Evolutionary conservation across 331 rosid species (phyloP).

Genomic region (Rhamnella rubrinervis): DNA sequence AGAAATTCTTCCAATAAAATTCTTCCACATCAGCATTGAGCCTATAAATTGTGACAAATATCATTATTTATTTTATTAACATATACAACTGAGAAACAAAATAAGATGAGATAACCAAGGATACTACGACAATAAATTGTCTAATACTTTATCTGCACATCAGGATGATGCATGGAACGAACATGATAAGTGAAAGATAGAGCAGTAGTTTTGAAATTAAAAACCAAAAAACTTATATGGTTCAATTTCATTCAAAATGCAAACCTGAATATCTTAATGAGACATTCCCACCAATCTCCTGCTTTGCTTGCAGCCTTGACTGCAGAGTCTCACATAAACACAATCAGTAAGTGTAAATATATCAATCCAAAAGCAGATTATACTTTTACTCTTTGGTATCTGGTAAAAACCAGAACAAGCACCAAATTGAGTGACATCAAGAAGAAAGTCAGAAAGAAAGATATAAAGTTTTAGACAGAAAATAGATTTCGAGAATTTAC

Average conservation of each 20-base stretch:
- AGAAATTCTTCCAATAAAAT: too few relatives aligned
- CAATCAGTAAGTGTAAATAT: background rate
- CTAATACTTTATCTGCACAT: too few relatives aligned
- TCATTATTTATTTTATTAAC: too few relatives aligned
- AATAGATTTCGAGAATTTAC: too few relatives aligned
- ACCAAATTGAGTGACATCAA: background rate
- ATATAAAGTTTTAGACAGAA: too few relatives aligned
- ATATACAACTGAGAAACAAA: too few relatives aligned
- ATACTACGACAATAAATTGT: too few relatives aligned
- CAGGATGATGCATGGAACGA: too few relatives aligned
- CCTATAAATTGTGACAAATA: too few relatives aligned
- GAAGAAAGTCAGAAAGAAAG: background rate
- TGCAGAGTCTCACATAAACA: conserved; percentile 38
- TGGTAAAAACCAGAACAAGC: background rate
- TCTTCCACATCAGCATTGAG: too few relatives aligned
- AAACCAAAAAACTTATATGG: background rate
- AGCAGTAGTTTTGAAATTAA: background rate
- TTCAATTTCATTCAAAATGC: conserved; percentile 6
- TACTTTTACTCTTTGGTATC: background rate
- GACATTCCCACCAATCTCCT: conserved; percentile 72
- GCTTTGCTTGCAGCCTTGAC: conserved; percentile 94
- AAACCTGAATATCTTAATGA: conserved; percentile 88
- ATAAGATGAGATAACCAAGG: too few relatives aligned
- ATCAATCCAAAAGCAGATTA: background rate
- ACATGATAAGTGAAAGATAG: background rate